Base-by-base conservation (phyloP, 2,329 filamentous ascomycete genomes). In the Penicillium paneum region DNA sequence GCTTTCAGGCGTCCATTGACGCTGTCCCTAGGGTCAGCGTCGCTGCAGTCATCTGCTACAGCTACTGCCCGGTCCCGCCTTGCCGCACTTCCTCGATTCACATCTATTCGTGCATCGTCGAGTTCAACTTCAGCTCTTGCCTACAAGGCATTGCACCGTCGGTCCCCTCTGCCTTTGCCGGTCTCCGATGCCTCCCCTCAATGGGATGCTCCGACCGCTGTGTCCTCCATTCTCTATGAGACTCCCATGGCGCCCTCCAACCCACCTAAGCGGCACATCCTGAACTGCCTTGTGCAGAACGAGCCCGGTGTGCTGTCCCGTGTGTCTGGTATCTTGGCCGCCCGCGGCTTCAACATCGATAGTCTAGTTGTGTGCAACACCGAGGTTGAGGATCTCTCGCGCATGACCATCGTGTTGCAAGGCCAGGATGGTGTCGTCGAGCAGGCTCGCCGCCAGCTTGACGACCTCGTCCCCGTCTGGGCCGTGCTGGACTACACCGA, bases 271-370 rank as follows among this genome's bases (percentile, higher is more conserved):
- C 88, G 92, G 51, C 94, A 99, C 77, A 85, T 99, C 71, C 87
- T 99, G 76, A 99, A 99, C 79, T 99, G 94, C 74, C 84, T 99
- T 58, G 94, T 99, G 57, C 94, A 99, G 77, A 99, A 99, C 78
- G 94, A 99, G 80, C 94, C 94, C 12, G 94, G 94, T 78, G 94
- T 99, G 54, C 81, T 99, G 55, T 97, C 93, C 49, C 91, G 94
- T 57, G 90, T 99, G 10, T 97, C 94, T 1, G 94, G 94, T 52
- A 97, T 99, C 70, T 81, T 99, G 32, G 94, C 94, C 12, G 94
- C 94, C 40, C 86, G 94, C 55, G 94, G 94, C 62, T 99, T 99
- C 85, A 99, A 99, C 80, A 99, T 99, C 69, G 94, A 99, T 82
- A 96, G 90, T 51, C 81, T 99, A 60, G 94, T 99, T 52, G 94